phyloP scores from a whole-genome alignment of 495 filamentous ascomycete species.

The Aspergillus bridgeri region DNA sequence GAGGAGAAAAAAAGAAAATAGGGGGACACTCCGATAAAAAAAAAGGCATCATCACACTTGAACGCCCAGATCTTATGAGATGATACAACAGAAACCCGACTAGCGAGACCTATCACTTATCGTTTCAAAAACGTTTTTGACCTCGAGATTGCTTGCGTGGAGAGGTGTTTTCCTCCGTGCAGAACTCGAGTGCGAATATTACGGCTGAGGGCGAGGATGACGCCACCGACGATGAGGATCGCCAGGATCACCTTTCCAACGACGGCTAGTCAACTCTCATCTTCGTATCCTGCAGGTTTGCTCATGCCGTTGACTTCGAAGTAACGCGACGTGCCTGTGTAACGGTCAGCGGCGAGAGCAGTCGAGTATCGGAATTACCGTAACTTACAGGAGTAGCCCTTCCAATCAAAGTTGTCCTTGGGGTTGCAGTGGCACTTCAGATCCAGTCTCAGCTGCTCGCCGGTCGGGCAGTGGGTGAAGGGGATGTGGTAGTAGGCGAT shows the following conservation, averaged over 20 bases:
- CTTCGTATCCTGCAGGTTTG: conserved; percentile 79
- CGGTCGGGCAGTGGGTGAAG: conserved; percentile 94
- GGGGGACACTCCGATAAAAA: background rate
- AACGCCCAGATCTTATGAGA: background rate
- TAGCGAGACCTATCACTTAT: background rate
- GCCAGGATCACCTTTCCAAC: conserved; percentile 20
- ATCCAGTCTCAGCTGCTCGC: conserved; percentile 73
- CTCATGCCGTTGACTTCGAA: conserved; percentile 75
- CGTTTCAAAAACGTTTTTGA: conserved; percentile 17
- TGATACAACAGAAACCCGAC: background rate
- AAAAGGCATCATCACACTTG: background rate
- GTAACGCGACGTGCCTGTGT: conserved; percentile 70
- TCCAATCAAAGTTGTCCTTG: conserved; percentile 98
- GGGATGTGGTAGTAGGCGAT: conserved; percentile 99
- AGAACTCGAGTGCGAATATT: conserved; percentile 20
- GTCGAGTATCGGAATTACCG: background rate
- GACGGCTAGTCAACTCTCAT: conserved; percentile 48
- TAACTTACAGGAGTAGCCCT: conserved; percentile 85
- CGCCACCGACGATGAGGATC: conserved; percentile 13
- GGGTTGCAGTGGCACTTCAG: conserved; percentile 93
- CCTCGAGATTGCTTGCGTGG: conserved; percentile 10
- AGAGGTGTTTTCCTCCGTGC: conserved; percentile 2
- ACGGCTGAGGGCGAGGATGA: conserved; percentile 22
- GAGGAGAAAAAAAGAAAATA: conserved; percentile 1
- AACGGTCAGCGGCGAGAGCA: conserved; percentile 4